Conservation (phyloP, 2,329 filamentous ascomycete genomes). For the Botryotinia convoluta region DNA sequence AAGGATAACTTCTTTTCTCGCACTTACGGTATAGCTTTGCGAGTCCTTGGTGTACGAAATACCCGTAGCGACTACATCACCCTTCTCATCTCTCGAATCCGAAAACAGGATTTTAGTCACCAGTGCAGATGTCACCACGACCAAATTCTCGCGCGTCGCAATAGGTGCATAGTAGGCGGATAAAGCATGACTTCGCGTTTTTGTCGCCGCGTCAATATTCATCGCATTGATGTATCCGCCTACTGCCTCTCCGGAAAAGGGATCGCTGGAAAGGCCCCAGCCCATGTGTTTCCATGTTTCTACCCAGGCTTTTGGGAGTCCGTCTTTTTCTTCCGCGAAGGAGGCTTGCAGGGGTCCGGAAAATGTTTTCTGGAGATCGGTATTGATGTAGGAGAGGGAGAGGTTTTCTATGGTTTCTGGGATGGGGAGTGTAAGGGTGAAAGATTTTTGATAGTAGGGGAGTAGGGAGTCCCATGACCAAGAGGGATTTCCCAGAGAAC, state of each 20-base stretch:
- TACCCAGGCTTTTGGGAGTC: background rate
- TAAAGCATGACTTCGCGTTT: background rate
- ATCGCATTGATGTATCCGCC: background rate
- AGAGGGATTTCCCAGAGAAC: slow-evolving; percentile 41
- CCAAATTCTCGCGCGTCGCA: background rate
- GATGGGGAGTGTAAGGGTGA: slow-evolving; percentile 12
- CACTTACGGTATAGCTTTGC: slow-evolving; percentile 30
- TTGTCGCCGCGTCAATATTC: background rate
- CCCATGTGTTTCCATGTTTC: background rate
- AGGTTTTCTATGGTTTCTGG: background rate
- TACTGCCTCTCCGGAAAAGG: background rate
- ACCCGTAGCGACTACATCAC: background rate
- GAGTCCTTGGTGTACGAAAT: slow-evolving; percentile 27
- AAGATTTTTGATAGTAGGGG: slow-evolving; percentile 44
- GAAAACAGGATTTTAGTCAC: background rate
- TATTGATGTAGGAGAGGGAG: background rate
- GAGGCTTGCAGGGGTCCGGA: slow-evolving; percentile 1
- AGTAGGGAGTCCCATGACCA: slow-evolving; percentile 41
- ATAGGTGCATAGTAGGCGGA: background rate
- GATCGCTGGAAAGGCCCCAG: background rate
- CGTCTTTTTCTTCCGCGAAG: background rate
- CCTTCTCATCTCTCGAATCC: background rate
- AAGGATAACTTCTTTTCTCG: slow-evolving; percentile 37
- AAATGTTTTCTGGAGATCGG: no score
- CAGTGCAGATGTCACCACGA: background rate